Conservation (phyloP, 257 asterid species). For the Jacaranda copaia region DNA sequence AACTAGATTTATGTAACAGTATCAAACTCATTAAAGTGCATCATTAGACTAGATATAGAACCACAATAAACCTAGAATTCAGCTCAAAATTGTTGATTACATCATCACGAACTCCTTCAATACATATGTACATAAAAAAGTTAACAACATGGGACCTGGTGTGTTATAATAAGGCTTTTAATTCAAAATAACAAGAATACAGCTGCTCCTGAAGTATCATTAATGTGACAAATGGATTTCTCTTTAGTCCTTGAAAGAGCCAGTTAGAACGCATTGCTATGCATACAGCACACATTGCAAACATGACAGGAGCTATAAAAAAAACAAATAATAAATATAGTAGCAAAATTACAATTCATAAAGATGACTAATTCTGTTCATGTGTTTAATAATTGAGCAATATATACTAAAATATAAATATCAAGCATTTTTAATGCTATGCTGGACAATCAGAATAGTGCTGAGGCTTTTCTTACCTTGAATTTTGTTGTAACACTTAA, state of each 20-base stretch:
- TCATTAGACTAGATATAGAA: not conserved
- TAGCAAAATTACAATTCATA: not conserved
- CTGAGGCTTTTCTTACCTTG: constrained; percentile 58
- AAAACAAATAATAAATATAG: not conserved
- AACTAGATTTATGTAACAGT: not conserved
- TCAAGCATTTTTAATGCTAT: constrained; percentile 1
- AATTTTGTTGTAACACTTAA: constrained; percentile 92
- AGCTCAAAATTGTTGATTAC: not conserved
- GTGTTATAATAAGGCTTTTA: not conserved
- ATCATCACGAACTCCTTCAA: not conserved
- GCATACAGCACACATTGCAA: not conserved
- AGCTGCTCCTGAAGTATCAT: constrained; percentile 1
- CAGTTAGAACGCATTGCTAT: constrained; percentile 5
- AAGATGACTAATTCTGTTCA: constrained; percentile 6
- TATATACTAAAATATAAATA: not conserved
- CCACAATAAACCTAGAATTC: not conserved
- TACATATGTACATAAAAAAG: not conserved
- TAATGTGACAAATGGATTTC: not conserved
- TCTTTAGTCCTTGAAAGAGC: constrained; percentile 4
- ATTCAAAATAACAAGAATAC: not conserved
- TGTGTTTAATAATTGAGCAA: not conserved
- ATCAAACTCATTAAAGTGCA: not conserved
- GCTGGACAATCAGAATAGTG: not conserved
- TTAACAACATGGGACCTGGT: not conserved
- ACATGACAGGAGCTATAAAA: not conserved